phyloP scores from a whole-genome alignment of 495 filamentous ascomycete genomes.

The Rhizodiscina lignyota region DNA sequence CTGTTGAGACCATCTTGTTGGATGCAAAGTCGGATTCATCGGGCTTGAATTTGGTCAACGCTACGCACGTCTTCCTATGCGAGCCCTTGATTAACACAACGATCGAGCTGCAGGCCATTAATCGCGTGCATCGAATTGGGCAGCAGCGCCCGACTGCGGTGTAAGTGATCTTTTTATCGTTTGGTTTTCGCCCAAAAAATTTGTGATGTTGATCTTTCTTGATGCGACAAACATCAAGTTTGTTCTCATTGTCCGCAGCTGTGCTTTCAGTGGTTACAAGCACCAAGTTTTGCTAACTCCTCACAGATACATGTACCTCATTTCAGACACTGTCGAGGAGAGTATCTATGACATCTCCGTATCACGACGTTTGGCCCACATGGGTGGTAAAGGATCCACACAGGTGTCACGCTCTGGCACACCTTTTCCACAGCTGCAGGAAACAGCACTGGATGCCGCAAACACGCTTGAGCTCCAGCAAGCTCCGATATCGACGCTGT shows the following conservation, averaged over 20 bases:
- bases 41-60: constrained; percentile 79
- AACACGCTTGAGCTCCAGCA: constrained; percentile 70
- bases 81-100: constrained; percentile 87
- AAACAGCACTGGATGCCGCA: constrained; percentile 54
- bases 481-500: constrained; percentile 44
- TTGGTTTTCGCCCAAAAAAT: no score
- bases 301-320: constrained; percentile 93
- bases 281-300: no score
- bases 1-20: constrained; percentile 69
- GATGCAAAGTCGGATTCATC: constrained; percentile 78
- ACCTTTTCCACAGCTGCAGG: constrained; percentile 25
- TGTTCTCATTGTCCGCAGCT: no score
- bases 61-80: constrained; percentile 86
- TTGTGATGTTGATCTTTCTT: no score
- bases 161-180: no score
- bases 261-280: no score
- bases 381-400: constrained; percentile 26
- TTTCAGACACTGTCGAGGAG: constrained; percentile 77
- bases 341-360: constrained; percentile 79
- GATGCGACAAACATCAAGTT: no score
- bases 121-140: constrained; percentile 85
- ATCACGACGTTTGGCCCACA: constrained; percentile 55
- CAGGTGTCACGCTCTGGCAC: constrained; percentile 15
- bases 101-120: constrained; percentile 85
- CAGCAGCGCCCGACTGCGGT: constrained; percentile 78